Evolutionary conservation across 1,284 basidiomycete species (phyloP), one percentile per base, ranked within the genome.

Genomic region (Earliella scabrosa): DNA sequence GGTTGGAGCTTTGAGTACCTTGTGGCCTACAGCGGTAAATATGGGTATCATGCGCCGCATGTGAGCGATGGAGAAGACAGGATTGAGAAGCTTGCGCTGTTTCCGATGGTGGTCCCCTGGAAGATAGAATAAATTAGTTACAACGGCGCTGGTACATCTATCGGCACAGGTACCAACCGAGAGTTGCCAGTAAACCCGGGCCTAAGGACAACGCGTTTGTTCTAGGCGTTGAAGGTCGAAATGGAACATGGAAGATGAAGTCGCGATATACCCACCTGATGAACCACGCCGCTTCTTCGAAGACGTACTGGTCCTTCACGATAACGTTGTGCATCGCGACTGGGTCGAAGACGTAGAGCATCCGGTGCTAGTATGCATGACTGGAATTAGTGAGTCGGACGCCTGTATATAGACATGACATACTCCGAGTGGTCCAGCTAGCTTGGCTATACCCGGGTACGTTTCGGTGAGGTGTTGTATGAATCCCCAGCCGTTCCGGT

Each of bases 281-380:
- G 36, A 59, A 58, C 39, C 32, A 58, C 1, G 41, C 31, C 4
- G 58, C 44, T 35, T 59, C 60, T 13, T 62, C 54, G 45, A 44
- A 64, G 11, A 59, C 44, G 36, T 58, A 35, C 27, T 62, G 58
- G 21, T 64, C 60, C 56, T 64, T 64, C 27, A 64, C 50, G 11
- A 62, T 40, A 24, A 64, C 54, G 20, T 35, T 52, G 18, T 64
- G 63, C 26, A 64, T 14, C 3, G 63, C 63, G 13, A 48, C 41
- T 1, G 63, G 57, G 13, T 64, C 63, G 23, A 59, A 62, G 4
- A 64, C 56, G 21, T 59, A 64, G 3, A 64, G 48, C 38, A 64
- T 54, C 13, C 51, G 51, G 13, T 36, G 43, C 63, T 64, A 23
- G n/a, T 7, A 4, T 1, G 23, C 4, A 18, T 21, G 2, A 43